Conservation (phyloP, 2,329 filamentous ascomycete genomes). For the Xylariaceae sp. region DNA sequence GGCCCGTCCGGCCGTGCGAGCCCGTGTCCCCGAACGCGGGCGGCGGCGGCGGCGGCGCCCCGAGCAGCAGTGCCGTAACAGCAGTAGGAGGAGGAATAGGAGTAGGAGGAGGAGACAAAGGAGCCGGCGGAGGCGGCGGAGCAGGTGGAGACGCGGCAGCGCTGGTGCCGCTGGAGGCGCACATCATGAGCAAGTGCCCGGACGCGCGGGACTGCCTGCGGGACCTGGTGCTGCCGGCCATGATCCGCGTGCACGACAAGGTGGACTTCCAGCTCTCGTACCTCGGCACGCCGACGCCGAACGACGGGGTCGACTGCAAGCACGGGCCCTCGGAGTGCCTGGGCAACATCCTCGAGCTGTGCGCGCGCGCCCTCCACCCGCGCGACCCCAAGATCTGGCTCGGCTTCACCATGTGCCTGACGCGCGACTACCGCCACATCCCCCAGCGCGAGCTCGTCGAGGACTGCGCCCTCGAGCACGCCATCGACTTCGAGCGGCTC, state of each 20-base stretch:
- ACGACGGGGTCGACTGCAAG: conserved; percentile 79
- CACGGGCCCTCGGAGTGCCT: conserved; percentile 86
- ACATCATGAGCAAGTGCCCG: conserved; percentile 97
- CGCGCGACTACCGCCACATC: conserved; percentile 66
- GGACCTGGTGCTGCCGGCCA: conserved; percentile 73
- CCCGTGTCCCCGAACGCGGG: background rate
- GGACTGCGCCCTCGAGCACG: conserved; percentile 85
- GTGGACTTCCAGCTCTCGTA: conserved; percentile 88
- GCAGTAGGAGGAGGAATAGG: too few relatives aligned
- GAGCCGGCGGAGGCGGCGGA: too few relatives aligned
- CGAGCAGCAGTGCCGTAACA: too few relatives aligned
- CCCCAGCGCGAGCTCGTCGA: conserved; percentile 72
- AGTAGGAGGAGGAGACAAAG: too few relatives aligned
- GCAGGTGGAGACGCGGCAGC: too few relatives aligned
- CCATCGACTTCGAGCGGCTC: conserved; percentile 71
- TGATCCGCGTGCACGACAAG: conserved; percentile 74
- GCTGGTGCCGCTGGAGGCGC: conserved; percentile 75
- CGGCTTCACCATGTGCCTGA: conserved; percentile 88
- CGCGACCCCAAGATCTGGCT: conserved; percentile 82
- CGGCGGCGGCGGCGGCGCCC: background rate
- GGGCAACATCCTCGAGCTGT: conserved; percentile 91
- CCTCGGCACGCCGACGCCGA: conserved; percentile 71
- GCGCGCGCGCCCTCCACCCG: conserved; percentile 74
- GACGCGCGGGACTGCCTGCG: conserved; percentile 81
- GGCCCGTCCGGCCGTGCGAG: background rate